Conservation (phyloP, 1,284 basidiomycete genomes). For the Cutaneotrichosporon mucoides region DNA sequence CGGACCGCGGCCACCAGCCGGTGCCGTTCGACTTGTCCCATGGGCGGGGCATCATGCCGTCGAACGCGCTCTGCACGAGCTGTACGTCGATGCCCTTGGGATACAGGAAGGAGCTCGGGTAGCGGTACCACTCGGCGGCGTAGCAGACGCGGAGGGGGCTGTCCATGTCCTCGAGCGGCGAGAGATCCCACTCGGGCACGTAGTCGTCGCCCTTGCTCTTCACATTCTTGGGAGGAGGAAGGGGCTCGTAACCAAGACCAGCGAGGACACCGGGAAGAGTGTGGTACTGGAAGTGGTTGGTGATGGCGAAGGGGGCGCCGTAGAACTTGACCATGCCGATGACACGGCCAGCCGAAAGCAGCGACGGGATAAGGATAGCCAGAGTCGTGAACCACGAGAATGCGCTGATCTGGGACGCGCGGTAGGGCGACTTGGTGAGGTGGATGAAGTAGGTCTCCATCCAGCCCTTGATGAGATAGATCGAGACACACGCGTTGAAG, state of each 20-base stretch:
- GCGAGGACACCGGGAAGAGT: slow-evolving; percentile 80
- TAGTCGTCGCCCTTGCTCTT: not conserved
- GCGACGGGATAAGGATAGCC: slow-evolving; percentile 60
- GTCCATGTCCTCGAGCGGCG: slow-evolving; percentile 65
- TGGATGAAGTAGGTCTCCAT: slow-evolving; percentile 70
- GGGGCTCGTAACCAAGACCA: slow-evolving; percentile 59
- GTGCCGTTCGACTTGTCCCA: slow-evolving; percentile 31
- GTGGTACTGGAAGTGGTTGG: slow-evolving; percentile 65
- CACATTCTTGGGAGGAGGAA: slow-evolving; percentile 19
- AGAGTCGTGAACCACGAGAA: slow-evolving; percentile 73
- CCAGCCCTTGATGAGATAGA: slow-evolving; percentile 82
- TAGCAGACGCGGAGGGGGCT: slow-evolving; percentile 68
- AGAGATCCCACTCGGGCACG: slow-evolving; percentile 62
- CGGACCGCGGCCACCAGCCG: slow-evolving; percentile 60
- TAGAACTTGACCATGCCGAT: slow-evolving; percentile 83
- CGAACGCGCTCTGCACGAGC: slow-evolving; percentile 85
- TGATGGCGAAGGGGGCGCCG: slow-evolving; percentile 77
- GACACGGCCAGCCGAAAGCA: slow-evolving; percentile 74
- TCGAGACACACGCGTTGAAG: slow-evolving; percentile 84
- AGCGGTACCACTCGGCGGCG: slow-evolving; percentile 94
- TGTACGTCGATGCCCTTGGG: slow-evolving; percentile 75
- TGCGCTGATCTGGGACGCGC: slow-evolving; percentile 69
- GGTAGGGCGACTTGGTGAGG: slow-evolving; percentile 74
- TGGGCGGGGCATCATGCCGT: slow-evolving; percentile 74
- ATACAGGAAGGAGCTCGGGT: slow-evolving; percentile 83